phyloP scores from a whole-genome alignment of 441 rosid species.

The Mallotus japonicus region DNA sequence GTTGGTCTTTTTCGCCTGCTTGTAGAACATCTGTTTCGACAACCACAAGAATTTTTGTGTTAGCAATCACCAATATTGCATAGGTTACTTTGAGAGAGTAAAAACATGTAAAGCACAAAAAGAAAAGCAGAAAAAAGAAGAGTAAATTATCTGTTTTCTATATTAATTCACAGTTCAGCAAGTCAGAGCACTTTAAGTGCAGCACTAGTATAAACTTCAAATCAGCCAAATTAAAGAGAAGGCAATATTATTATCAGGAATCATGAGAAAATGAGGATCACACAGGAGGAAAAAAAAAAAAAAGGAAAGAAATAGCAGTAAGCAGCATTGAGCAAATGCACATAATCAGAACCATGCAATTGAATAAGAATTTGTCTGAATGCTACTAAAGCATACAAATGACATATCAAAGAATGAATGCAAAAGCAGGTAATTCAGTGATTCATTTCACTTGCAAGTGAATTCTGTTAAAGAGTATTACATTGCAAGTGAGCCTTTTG shows the following conservation, averaged over 20 bases:
- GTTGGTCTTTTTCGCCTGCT: constrained; percentile 98
- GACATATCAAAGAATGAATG: not conserved
- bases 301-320: not conserved
- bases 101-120: not conserved
- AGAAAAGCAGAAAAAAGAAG: not conserved
- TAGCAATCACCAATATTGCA: not conserved
- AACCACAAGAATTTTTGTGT: constrained; percentile 13
- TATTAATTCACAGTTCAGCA: too few relatives aligned
- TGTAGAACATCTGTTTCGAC: constrained; percentile 92
- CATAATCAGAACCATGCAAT: not conserved
- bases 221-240: not conserved
- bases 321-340: not conserved
- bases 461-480: not conserved
- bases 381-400: not conserved
- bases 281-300: too few relatives aligned
- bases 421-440: not conserved
- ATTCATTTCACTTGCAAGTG: not conserved
- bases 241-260: not conserved
- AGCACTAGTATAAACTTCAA: too few relatives aligned
- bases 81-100: not conserved
- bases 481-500: not conserved
- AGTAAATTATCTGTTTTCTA: not conserved
- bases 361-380: not conserved
- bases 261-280: not conserved
- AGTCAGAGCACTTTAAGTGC: too few relatives aligned